Base-by-base conservation (phyloP, 2,329 filamentous ascomycete species). In the Pestalotiopsis sp. region DNA sequence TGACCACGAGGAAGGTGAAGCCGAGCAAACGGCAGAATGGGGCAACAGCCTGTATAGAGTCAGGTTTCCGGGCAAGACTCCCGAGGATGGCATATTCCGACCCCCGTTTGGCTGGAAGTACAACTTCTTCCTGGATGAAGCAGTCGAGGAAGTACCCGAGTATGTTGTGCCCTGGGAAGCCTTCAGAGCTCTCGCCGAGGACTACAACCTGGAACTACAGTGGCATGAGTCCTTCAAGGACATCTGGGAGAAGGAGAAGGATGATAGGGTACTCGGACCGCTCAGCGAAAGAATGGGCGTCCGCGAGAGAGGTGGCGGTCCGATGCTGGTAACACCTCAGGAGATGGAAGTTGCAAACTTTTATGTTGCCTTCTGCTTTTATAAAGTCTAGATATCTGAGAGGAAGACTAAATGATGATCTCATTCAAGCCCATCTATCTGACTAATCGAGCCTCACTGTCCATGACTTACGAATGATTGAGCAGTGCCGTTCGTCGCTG, bases 161-260 rank as follows among this genome's bases (percentile, higher is more conserved):
- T 99, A 97, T 78, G 95, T 99, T 1, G 96, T 99, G 1, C 96
- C 96, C 0, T 99, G 96, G 95, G 95, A 97, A 79, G 95, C 94
- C 1, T 98, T 99, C 84, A 93, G 96, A 82, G 95, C 94, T 31
- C 84, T 98, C 75, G 96, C 96, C 20, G 95, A 98, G 78, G 95
- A 98, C 78, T 99, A 95, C 85, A 98, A 98, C 75, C 89, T 99
- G 6, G 96, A 99, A 80, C 83, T 98, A 75, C 92, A 97, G 81
- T 99, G 98, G 77, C 93, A 97, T 76, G 95, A 95, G 80, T 89
- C 92, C 0, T 99, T 99, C 79, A 83, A 89, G 56, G 95, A 98
- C 73, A 92, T 99, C 38, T 98, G 95, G 94, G 90, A 94, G 71
- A 88, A 94, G 25, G 95, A 98, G 80, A 96, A 95, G 82, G 91